These are phyloP conservation scores for Polytrichum formosum DNA, from an alignment of 225 moss, liverwort and hornwort species.

Conservation along the genomic window DNA sequence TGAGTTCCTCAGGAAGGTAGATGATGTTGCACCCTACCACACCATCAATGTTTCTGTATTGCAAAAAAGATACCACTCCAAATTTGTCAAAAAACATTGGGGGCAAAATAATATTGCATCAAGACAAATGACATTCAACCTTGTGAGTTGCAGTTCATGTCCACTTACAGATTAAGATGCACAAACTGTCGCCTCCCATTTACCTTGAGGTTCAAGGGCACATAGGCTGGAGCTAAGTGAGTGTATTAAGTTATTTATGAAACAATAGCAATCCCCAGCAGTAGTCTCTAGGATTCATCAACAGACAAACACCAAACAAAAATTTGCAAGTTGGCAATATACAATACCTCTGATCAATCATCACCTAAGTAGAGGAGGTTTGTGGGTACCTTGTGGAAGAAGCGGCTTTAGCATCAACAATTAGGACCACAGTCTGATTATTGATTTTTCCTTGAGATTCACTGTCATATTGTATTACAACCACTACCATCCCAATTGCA, in stretches of 20 bases:
- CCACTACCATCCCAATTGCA: constrained; percentile 81
- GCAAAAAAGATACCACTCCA: background rate
- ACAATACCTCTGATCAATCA: background rate
- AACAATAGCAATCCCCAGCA: background rate
- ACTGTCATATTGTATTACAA: constrained; percentile 76
- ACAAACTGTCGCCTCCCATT: too few species aligned
- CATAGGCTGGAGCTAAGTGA: too few species aligned
- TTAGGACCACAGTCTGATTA: constrained; percentile 60
- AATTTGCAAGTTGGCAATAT: background rate
- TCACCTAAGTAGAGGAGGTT: too few species aligned
- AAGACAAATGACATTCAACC: too few species aligned
- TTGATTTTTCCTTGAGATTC: constrained; percentile 41
- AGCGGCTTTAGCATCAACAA: constrained; percentile 69
- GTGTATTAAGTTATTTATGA: background rate
- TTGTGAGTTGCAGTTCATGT: too few species aligned
- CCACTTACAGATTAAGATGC: too few species aligned
- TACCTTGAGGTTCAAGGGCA: too few species aligned
- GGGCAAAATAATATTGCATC: too few species aligned
- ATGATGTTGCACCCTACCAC: constrained; percentile 64
- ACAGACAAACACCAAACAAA: background rate
- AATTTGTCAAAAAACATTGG: background rate
- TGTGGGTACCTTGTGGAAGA: constrained; percentile 51
- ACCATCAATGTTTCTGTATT: constrained; percentile 74
- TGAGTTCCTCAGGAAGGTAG: constrained; percentile 72
- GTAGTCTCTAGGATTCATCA: background rate